Evolutionary conservation across 352 stramenopile genomes (phyloP).

Genomic region (Phytophthora pluvialis): DNA sequence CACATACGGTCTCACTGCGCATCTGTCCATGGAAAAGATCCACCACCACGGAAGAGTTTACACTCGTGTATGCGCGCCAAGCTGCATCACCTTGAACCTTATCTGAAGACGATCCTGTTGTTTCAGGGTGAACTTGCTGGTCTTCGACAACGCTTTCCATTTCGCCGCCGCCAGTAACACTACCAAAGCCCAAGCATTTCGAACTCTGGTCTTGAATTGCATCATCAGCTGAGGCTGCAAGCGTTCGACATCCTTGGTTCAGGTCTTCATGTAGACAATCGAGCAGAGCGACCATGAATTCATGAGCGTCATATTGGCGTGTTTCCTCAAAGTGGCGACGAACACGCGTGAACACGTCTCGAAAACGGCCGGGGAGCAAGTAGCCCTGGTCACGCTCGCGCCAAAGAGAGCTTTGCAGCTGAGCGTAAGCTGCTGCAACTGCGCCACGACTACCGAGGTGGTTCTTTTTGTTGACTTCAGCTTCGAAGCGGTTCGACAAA

Average conservation of each 20-base stretch:
- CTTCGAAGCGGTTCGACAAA: constrained; percentile 88
- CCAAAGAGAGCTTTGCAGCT: constrained; percentile 76
- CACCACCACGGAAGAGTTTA: constrained; percentile 96
- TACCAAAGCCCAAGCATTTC: constrained; percentile 35
- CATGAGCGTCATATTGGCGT: constrained; percentile 96
- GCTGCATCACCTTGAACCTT: constrained; percentile 85
- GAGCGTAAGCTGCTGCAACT: constrained; percentile 90
- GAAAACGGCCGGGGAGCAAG: constrained; percentile 59
- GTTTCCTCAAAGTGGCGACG: constrained; percentile 76
- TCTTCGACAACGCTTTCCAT: constrained; percentile 50
- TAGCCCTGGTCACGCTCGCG: constrained; percentile 57
- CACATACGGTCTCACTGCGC: constrained; percentile 94
- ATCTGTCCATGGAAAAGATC: constrained; percentile 97
- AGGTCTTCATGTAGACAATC: constrained; percentile 99
- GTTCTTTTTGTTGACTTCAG: constrained; percentile 96
- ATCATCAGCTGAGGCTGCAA: constrained; percentile 21
- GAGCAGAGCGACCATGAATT: constrained; percentile 95
- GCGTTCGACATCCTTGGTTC: constrained; percentile 81
- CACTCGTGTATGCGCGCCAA: constrained; percentile 91
- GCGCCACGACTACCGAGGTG: constrained; percentile 91
- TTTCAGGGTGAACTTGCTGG: constrained; percentile 2
- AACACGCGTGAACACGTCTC: constrained; percentile 73
- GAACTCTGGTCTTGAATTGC: constrained; percentile 37
- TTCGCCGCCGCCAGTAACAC: constrained; percentile 38
- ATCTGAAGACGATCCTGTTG: constrained; percentile 51